Percentiles rank a stretch among this genome's conserved stretches.
phyloP scores from a whole-genome alignment of 768 basidiomycete species.

The Lanmaoa pseudosensibilis region DNA sequence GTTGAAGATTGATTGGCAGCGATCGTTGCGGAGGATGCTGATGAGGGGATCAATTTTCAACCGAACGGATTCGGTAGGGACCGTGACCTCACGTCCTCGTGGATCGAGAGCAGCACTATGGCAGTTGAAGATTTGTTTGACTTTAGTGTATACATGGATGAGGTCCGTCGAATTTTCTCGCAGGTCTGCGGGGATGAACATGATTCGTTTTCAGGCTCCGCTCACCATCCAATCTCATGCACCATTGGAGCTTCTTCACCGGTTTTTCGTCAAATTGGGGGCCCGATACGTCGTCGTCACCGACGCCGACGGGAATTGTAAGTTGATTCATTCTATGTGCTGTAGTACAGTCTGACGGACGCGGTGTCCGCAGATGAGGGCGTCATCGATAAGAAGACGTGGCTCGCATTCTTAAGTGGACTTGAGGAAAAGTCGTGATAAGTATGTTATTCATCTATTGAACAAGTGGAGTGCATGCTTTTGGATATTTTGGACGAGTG shows the following conservation, averaged over 20 bases:
- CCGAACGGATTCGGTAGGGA: conserved; percentile 41
- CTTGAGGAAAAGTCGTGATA: conserved; percentile 57
- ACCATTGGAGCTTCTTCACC: conserved; percentile 89
- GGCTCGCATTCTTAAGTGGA: conserved; percentile 83
- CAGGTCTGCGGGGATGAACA: background rate
- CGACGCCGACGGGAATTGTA: conserved; percentile 81
- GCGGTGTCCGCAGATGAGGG: conserved; percentile 64
- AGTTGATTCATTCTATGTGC: conserved; percentile 25
- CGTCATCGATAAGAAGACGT: conserved; percentile 90
- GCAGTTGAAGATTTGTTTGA: conserved; percentile 60
- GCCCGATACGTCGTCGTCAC: conserved; percentile 86
- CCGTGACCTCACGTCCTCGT: conserved; percentile 51
- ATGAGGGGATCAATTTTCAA: conserved; percentile 68
- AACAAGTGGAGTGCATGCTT: background rate
- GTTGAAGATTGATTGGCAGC: conserved; percentile 40
- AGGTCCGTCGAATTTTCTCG: conserved; percentile 44
- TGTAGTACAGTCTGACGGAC: background rate
- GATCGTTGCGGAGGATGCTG: conserved; percentile 71
- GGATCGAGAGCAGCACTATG: conserved; percentile 39
- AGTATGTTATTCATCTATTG: background rate
- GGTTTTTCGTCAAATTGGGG: conserved; percentile 92
- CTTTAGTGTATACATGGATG: conserved; percentile 88
- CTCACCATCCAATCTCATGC: conserved; percentile 80
- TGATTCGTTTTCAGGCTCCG: conserved; percentile 60
- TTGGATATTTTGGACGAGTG: background rate